Percentiles rank a stretch among this genome's conserved stretches.
Evolutionary conservation across 2,329 filamentous ascomycete genomes (phyloP).

Genomic region (Bipolaris gigantea): DNA sequence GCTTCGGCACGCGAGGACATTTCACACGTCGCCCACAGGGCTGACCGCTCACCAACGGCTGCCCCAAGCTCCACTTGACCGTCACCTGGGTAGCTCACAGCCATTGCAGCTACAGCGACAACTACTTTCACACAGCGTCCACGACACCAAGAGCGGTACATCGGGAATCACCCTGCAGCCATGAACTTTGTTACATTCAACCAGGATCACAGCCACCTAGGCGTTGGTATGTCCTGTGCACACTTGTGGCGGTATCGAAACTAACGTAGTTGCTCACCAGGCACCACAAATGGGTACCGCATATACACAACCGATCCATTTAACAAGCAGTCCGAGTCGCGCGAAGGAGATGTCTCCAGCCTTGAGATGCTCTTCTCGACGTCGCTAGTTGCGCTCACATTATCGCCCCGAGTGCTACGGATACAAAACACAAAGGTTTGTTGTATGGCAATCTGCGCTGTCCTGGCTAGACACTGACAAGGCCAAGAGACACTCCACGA

Average conservation of each 20-base stretch:
- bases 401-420: slow-evolving; percentile 87
- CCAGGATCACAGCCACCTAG: slow-evolving; percentile 96
- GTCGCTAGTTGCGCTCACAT: slow-evolving; percentile 88
- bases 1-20: slow-evolving; percentile 1
- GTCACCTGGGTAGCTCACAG: slow-evolving; percentile 9
- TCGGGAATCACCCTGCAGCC: slow-evolving; percentile 38
- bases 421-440: slow-evolving; percentile 96
- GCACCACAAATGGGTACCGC: slow-evolving; percentile 90
- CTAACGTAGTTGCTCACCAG: slow-evolving; percentile 49
- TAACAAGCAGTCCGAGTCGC: slow-evolving; percentile 89
- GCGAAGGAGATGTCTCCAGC: slow-evolving; percentile 92
- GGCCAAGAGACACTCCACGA: slow-evolving; percentile 70
- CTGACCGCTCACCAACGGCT: slow-evolving; percentile 12
- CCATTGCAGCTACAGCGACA: background rate
- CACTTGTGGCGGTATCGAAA: background rate
- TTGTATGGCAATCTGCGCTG: slow-evolving; percentile 6
- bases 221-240: slow-evolving; percentile 69
- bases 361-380: slow-evolving; percentile 99
- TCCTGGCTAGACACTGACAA: slow-evolving; percentile 9
- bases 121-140: slow-evolving; percentile 1
- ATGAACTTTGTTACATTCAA: slow-evolving; percentile 99
- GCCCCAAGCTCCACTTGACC: slow-evolving; percentile 28
- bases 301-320: slow-evolving; percentile 98
- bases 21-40: slow-evolving; percentile 16
- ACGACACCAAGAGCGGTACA: slow-evolving; percentile 5